These are phyloP conservation scores for Solanum chmielewskii DNA, from an alignment of 257 asterid species.

Conservation along the genomic window DNA sequence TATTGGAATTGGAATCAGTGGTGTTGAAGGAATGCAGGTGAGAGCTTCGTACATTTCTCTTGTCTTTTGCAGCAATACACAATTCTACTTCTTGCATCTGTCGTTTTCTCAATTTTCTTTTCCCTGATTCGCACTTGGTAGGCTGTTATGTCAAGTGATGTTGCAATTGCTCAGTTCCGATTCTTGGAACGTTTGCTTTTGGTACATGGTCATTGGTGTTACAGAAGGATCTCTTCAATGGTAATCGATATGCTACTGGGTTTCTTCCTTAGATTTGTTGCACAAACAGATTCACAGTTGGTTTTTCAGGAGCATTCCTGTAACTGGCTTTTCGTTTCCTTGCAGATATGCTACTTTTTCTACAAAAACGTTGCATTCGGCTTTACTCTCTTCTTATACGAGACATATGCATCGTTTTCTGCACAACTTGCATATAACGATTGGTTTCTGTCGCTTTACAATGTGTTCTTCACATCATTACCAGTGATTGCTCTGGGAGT, in stretches of 20 bases:
- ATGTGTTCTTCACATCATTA: slow-evolving; percentile 84
- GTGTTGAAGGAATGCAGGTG: slow-evolving; percentile 99
- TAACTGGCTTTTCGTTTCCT: background rate
- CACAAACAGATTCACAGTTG: background rate
- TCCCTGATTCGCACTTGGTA: background rate
- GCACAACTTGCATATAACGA: slow-evolving; percentile 80
- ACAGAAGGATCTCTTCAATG: slow-evolving; percentile 85
- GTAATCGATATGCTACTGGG: slow-evolving; percentile 19
- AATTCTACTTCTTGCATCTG: background rate
- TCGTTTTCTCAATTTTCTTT: background rate
- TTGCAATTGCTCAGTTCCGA: slow-evolving; percentile 82
- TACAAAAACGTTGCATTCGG: slow-evolving; percentile 71
- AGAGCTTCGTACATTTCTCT: background rate
- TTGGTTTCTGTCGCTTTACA: slow-evolving; percentile 83
- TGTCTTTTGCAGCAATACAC: background rate
- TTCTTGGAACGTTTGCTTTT: slow-evolving; percentile 75
- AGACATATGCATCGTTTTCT: slow-evolving; percentile 63
- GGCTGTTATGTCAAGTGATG: slow-evolving; percentile 95
- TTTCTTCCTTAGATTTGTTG: background rate
- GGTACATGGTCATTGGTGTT: slow-evolving; percentile 98
- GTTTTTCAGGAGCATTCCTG: background rate
- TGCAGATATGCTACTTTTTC: slow-evolving; percentile 87
- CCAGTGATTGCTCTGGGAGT: slow-evolving; percentile 89
- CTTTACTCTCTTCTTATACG: slow-evolving; percentile 57
- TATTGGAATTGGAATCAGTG: slow-evolving; percentile 95